These are phyloP conservation scores for Chalciporus piperatus DNA, from an alignment of 768 basidiomycete genomes.

Conservation along the genomic window DNA sequence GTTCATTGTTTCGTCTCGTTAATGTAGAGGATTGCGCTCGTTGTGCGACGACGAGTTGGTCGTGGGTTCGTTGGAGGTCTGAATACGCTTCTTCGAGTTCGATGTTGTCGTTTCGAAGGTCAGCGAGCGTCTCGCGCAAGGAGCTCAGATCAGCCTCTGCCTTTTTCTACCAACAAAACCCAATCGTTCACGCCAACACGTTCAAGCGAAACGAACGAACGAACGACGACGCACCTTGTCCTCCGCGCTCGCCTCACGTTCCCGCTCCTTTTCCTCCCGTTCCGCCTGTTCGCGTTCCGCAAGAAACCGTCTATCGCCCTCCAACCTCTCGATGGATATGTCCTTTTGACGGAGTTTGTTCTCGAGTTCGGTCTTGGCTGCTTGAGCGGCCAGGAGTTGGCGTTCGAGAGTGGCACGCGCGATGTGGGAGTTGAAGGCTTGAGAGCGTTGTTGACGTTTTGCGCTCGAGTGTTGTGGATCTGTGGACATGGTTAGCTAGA, in stretches of 20 bases:
- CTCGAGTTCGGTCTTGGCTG: constrained; percentile 63
- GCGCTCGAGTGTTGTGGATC: constrained; percentile 65
- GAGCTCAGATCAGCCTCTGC: constrained; percentile 50
- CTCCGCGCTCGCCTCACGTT: constrained; percentile 46
- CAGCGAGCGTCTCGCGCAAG: constrained; percentile 46
- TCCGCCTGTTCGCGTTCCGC: constrained; percentile 68
- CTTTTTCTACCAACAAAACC: no score
- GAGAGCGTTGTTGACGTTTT: constrained; percentile 64
- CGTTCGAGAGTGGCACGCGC: constrained; percentile 64
- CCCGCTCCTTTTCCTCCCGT: constrained; percentile 61
- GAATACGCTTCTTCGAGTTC: constrained; percentile 61
- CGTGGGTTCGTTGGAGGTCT: constrained; percentile 43
- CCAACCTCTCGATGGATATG: constrained; percentile 57
- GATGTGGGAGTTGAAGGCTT: constrained; percentile 60
- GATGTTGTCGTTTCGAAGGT: constrained; percentile 54
- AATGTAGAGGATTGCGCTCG: constrained; percentile 50
- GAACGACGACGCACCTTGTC: constrained; percentile 52
- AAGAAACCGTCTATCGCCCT: constrained; percentile 67
- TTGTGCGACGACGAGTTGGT: constrained; percentile 50
- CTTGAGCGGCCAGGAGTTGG: constrained; percentile 60
- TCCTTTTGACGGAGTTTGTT: constrained; percentile 67
- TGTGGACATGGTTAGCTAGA: constrained; percentile 25
- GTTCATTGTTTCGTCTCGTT: constrained; percentile 40
- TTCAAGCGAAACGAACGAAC: no score
- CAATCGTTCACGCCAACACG: no score